Base-by-base conservation (phyloP, 495 filamentous ascomycete genomes). In the Aspergillus kassunensis region DNA sequence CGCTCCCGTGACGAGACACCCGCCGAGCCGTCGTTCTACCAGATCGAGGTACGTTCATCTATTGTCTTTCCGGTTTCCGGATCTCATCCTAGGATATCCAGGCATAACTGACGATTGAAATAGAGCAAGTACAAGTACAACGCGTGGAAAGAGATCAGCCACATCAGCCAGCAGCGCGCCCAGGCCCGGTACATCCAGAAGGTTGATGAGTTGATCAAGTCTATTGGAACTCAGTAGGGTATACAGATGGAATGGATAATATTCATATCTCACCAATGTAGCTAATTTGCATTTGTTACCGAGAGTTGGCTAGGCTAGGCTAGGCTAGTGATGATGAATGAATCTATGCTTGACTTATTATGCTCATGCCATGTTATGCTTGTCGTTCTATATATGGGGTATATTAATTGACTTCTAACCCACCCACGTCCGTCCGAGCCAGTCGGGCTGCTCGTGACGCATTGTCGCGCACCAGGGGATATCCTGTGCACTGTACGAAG, bases 121-220 rank as follows among this genome's bases (percentile, higher is more conserved):
- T 43, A 95, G 89, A 82, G 71, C 68, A 92, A 90, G 73, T 83
- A 82, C 55, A 93, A 92, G 78, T 79, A 82, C 73, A 76, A 77
- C 29, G 84, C 83, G 16, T 96, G 89, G 89, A 64, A 85, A 67
- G 76, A 80, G 51, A 51, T 83, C 51, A 79, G 84, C 44, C 77
- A 77, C 43, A 66, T 84, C 44, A 79, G 72, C 40, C 49, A 75
- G 34, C 73, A 80, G 54, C 66, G 85, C 49, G 88, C 89, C 8
- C 82, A 92, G 81, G 79, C 80, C 63, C 72, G 80, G 54, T 96
- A 96, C 68, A 84, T 93, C 58, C 66, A 77, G 66, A 64, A 84
- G 54, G 82, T 91, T 52, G 81, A 87, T 68, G 62, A 61, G 55
- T 64, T 91, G 65, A 90, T 91, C 77, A 65, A 59, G 53, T 82